Conservation (phyloP, 148 eudicot genomes). For the Nepenthes gracilis region DNA sequence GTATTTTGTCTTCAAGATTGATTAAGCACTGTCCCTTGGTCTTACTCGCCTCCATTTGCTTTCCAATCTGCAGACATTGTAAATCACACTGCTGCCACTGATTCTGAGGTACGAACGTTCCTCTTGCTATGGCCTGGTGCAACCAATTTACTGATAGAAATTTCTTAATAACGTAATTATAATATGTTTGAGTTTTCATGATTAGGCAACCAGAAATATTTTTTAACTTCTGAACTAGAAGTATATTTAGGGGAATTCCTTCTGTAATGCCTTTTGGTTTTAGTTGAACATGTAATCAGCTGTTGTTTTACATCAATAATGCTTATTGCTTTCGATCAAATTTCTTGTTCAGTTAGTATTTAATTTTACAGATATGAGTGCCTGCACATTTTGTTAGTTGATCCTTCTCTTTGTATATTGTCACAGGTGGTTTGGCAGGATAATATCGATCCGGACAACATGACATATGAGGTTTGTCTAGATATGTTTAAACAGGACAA, state of each 20-base stretch:
- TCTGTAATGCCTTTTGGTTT: no score
- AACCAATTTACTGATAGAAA: not conserved
- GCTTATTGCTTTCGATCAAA: no score
- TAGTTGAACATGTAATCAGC: no score
- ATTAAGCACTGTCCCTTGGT: not conserved
- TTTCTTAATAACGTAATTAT: no score
- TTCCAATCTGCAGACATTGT: conserved; percentile 24
- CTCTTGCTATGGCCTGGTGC: not conserved
- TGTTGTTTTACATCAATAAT: no score
- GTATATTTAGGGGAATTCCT: no score
- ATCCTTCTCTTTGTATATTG: conserved; percentile 2
- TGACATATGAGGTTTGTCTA: conserved; percentile 66
- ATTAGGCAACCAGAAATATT: not conserved
- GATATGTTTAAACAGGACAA: not conserved
- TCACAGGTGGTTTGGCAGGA: conserved; percentile 50
- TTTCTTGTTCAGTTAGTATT: no score
- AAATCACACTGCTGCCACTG: conserved; percentile 19
- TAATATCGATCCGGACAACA: conserved; percentile 57
- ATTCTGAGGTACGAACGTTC: conserved; percentile 31
- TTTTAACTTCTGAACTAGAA: not conserved
- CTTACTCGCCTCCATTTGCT: not conserved
- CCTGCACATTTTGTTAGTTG: not conserved
- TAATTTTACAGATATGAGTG: not conserved
- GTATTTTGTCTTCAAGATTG: no score
- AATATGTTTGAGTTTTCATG: no score